These are phyloP conservation scores for Adansonia grandidieri DNA, from an alignment of 441 rosid species.

Conservation along the genomic window DNA sequence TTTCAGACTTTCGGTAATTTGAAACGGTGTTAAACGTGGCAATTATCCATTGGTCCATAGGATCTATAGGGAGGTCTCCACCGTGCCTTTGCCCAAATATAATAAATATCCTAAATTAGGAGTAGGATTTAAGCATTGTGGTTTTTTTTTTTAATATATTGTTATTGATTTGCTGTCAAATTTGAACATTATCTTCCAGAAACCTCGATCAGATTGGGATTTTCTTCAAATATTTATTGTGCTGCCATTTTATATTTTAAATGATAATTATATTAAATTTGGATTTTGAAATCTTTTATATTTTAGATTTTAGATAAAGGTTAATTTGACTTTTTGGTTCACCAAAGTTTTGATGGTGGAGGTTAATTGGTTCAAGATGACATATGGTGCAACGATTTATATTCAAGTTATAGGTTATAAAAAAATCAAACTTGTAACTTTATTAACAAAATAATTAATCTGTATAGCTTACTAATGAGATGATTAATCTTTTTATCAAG, in stretches of 20 bases:
- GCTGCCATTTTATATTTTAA: too few relatives aligned
- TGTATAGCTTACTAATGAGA: too few relatives aligned
- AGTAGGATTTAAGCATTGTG: neutral
- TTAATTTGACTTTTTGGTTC: neutral
- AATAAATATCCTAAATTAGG: neutral
- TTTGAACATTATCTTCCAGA: neutral
- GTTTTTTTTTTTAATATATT: neutral
- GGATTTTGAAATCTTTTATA: neutral
- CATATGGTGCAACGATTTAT: too few relatives aligned
- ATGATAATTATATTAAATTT: neutral
- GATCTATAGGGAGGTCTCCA: neutral
- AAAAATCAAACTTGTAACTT: too few relatives aligned
- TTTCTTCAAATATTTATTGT: neutral
- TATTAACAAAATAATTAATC: too few relatives aligned
- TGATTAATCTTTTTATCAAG: too few relatives aligned
- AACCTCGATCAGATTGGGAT: neutral
- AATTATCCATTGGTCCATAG: neutral
- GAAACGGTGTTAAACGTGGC: neutral
- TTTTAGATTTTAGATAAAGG: neutral
- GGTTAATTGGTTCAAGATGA: too few relatives aligned
- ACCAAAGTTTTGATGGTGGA: too few relatives aligned
- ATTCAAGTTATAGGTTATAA: too few relatives aligned
- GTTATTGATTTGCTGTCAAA: too few relatives aligned
- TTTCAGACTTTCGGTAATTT: neutral
- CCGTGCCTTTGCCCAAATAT: neutral